Base-by-base conservation (phyloP, 2,329 filamentous ascomycete species). In the Diplodia intermedia region DNA sequence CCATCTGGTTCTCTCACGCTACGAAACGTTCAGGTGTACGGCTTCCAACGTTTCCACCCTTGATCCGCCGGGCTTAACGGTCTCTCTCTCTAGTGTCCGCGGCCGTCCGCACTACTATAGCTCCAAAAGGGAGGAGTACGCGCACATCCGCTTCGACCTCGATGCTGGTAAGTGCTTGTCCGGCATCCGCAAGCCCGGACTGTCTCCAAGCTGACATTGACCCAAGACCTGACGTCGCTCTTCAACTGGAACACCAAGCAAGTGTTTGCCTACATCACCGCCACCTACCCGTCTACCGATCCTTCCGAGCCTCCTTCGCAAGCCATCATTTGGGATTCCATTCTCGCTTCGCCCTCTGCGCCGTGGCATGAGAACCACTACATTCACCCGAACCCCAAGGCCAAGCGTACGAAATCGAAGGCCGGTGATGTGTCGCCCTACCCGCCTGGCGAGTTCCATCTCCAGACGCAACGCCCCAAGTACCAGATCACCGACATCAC, bases 171-270 rank as follows among this genome's bases (percentile, higher is more conserved):
- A 36, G 72, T 65, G 20, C 23, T 4, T 38, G 36, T 18, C 33
- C 12, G 1, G 9, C 15, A 2, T 43, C 11, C 29, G 15, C 40
- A 29, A 57, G 5, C 43, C 12, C 11, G 33, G 3, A 36, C n/a
- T 54, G 11, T 18, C 12, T 8, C 18, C 23, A 23, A 69, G 33
- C 67, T 65, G 69, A 71, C 62, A 31, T 33, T 70, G 23, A 50
- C 36, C 38, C 38, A 36, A 36, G 94, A 99, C 82, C 87, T 99
- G 69, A 91, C 89, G 69, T 90, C 90, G 53, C 91, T 99, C 74
- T 98, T 98, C 86, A 97, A 92, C 77, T 99, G 94, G 95, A 99
- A 99, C 85, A 99, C 96, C 23, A 99, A 99, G 81, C 92, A 98
- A 82, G 83, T 99, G 75, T 99, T 98, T 82, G 89, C 97, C 79